Evolutionary conservation across 2,329 filamentous ascomycete species (phyloP).

Genomic region (Ophiostoma tasmaniense): DNA sequence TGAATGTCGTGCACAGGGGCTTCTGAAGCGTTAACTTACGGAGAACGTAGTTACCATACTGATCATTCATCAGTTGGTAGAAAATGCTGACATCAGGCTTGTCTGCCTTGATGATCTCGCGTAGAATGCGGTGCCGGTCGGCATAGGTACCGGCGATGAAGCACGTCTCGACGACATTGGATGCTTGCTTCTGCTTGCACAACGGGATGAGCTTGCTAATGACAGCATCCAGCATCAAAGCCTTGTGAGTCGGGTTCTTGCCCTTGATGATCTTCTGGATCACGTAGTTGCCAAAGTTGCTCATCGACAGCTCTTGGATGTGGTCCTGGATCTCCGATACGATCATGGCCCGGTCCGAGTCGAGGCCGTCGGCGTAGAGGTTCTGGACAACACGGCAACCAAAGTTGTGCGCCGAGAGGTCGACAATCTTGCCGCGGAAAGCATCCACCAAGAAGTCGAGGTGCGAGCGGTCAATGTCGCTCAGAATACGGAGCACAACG

Average conservation of each 20-base stretch:
- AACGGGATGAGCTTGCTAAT: constrained; percentile 61
- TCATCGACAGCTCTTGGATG: constrained; percentile 63
- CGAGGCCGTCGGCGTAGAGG: constrained; percentile 74
- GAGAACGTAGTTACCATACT: constrained; percentile 92
- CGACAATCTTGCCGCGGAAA: constrained; percentile 65
- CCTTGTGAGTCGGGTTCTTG: constrained; percentile 63
- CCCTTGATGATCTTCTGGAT: constrained; percentile 83
- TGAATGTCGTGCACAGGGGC: not conserved
- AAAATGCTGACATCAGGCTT: constrained; percentile 63
- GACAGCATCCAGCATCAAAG: constrained; percentile 65
- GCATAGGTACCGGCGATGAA: constrained; percentile 61
- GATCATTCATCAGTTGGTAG: constrained; percentile 73
- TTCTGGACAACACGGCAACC: constrained; percentile 91
- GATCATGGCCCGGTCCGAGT: constrained; percentile 61
- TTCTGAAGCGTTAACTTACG: constrained; percentile 56
- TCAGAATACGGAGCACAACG: constrained; percentile 89
- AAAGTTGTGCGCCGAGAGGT: constrained; percentile 70
- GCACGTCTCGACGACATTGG: constrained; percentile 94
- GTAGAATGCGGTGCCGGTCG: constrained; percentile 62
- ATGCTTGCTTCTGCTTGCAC: constrained; percentile 93
- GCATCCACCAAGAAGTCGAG: constrained; percentile 79
- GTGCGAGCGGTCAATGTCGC: constrained; percentile 66
- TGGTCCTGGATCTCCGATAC: constrained; percentile 70
- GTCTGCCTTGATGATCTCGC: constrained; percentile 49
- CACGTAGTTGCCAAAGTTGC: constrained; percentile 95